Evolutionary conservation across 2,329 filamentous ascomycete genomes (phyloP).

Genomic region (Fusarium euwallaceae): DNA sequence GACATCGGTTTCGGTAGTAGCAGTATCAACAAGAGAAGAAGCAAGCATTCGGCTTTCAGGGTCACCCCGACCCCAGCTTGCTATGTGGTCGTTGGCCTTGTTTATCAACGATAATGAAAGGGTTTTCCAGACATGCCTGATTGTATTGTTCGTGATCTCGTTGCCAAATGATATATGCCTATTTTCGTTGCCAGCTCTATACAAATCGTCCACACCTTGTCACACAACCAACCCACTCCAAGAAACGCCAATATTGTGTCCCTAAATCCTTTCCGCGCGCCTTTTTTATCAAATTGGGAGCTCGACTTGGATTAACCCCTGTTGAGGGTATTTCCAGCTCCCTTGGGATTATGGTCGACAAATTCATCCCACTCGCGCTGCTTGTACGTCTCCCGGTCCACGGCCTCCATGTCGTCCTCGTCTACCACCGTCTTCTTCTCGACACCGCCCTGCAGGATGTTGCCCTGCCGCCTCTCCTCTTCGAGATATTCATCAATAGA

Average conservation of each 20-base stretch:
- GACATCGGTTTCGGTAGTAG: no score
- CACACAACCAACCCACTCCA: background rate
- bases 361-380: conserved; percentile 96
- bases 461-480: conserved; percentile 85
- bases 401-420: conserved; percentile 90
- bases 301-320: conserved; percentile 65
- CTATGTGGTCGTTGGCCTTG: no score
- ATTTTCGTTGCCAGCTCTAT: conserved; percentile 10
- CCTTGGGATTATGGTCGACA: conserved; percentile 87
- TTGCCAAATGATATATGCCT: conserved; percentile 27
- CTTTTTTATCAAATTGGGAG: background rate
- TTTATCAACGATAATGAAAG: no score
- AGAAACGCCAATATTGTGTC: conserved; percentile 26
- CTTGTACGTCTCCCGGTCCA: conserved; percentile 92
- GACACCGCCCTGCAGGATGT: conserved; percentile 92
- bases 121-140: background rate
- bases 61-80: no score
- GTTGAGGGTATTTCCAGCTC: conserved; percentile 86
- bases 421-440: conserved; percentile 81
- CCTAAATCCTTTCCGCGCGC: background rate
- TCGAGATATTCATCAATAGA: conserved; percentile 97
- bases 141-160: conserved; percentile 27
- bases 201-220: conserved; percentile 8
- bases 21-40: no score
- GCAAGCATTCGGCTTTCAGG: no score